Base-by-base conservation (phyloP, 2,329 filamentous ascomycete genomes). In the Trichothecium sympodiale region DNA sequence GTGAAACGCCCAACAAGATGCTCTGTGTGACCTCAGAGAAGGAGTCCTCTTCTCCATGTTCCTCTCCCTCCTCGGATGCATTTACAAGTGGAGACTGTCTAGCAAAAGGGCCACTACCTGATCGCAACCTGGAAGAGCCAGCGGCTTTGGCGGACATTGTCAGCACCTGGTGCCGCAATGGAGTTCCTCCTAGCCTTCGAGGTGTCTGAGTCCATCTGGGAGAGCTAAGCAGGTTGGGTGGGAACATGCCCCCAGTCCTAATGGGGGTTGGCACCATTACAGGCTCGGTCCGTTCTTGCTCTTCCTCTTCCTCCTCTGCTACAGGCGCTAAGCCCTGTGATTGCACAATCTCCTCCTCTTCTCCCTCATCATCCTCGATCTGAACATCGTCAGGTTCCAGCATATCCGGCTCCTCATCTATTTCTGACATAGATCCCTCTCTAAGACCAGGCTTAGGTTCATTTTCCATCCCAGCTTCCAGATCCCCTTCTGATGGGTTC, bases 21-120 rank as follows among this genome's bases (percentile, higher is more conserved):
- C 52, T 59, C 13, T 69, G 62, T 1, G 71, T 69, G 13, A 75
- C 70, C 35, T 72, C 68, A 0, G 71, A 75, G 43, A 75, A 76
- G 0, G 69, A 72, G 41, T 75, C 71, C 1, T 74, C 67, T 31
- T 72, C 69, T 18, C 51, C 34, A 28, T 51, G 53, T 3, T 54
- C 48, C 16, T 59, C 53, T 2, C 57, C 51, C 2, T 52, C 45
- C 3, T 8, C 28, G 32, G 5, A 31, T 40, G 20, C 47, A 37
- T 26, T 25, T 13, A 4, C 28, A 5, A 23, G 25, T 17, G n/a
- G 26, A 30, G 10, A 8, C 12, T 18, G 10, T 38, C 17, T 17
- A 15, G 29, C 18, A 17, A 17, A n/a, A 5, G 13, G 5, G 8
- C n/a, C 33, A 33, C 31, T 20, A 34, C 23, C 23, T 35, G 16